Evolutionary conservation across 495 filamentous ascomycete species (phyloP), one percentile per base, ranked within the genome.

Genomic region (Penicillium manginii): DNA sequence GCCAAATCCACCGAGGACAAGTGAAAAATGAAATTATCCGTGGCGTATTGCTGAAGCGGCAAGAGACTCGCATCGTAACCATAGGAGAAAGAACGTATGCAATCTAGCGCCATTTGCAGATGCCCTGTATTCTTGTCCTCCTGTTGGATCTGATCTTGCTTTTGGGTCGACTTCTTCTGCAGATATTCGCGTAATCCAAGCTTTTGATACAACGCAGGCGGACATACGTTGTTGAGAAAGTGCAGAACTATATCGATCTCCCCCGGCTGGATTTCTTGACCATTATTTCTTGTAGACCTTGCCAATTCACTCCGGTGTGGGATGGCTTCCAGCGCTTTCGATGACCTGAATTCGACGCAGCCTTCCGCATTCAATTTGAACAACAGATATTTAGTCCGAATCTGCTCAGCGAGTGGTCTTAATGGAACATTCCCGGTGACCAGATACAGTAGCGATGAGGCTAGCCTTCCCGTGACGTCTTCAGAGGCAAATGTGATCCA

Each of bases 81-180:
- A 8, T n/a, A n/a, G 15, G 55, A 15, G 32, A 57, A 31, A 8
- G 19, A 46, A n/a, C 4, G 17, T 6, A 57, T 6, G 31, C 55
- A 57, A 31, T 15, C 22, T 19, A 2, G 3, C 0, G 55, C 55
- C 1, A 57, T 11, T 17, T n/a, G 31, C n/a, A 51, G 15, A 42
- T 57, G n/a, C 3, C 17, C 55, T 10, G 31, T 57, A 22, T 57
- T 17, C 46, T 57, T 43, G 31, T 57, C 55, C 21, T 57, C 55
- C 35, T 50, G 55, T 14, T 57, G 26, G 32, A 57, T 42, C 46
- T 57, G 55, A 3, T 50, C 45, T 43, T 57, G 29, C 22, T 19
- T 19, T 12, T 17, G 46, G 14, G 9, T 57, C 35, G 42, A 15
- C 46, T 57, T 57, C n/a, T 42, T n/a, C 12, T 57, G 11, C 15